phyloP scores from a whole-genome alignment of 1,139 yeast genomes.

The Hemisphaericaspora lyxosophila region DNA sequence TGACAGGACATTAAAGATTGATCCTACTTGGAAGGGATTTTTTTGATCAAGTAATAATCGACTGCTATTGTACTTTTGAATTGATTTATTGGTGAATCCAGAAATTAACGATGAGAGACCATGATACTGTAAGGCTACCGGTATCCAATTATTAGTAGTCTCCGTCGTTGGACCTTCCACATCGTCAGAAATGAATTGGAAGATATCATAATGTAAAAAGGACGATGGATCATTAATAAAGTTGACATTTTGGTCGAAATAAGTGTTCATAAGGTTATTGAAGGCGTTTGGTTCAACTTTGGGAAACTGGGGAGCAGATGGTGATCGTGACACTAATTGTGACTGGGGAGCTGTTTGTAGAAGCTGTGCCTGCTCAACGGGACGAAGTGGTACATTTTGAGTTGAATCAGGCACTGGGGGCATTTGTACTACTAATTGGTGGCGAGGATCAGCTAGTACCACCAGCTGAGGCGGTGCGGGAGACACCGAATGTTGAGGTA shows the following conservation, averaged over 20 bases:
- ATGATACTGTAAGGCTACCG: constrained; percentile 25
- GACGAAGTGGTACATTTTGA: not conserved
- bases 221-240: constrained; percentile 19
- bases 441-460: not conserved
- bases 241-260: constrained; percentile 2
- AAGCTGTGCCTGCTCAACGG: constrained; percentile 2
- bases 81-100: constrained; percentile 20
- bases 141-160: constrained; percentile 16
- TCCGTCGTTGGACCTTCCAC: constrained; percentile 13
- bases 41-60: constrained; percentile 10
- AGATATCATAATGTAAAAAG: constrained; percentile 20
- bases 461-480: not conserved
- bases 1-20: constrained; percentile 24
- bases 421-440: not conserved
- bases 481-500: not conserved
- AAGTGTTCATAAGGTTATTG: constrained; percentile 5
- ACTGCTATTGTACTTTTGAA: constrained; percentile 13
- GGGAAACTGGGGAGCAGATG: not conserved
- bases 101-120: constrained; percentile 24
- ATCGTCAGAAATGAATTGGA: constrained; percentile 20
- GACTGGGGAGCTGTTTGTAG: constrained; percentile 8
- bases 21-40: constrained; percentile 25
- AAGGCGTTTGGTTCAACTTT: constrained; percentile 1
- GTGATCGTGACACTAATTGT: not conserved
- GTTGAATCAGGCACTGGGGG: not conserved